A percentile compares a stretch with the other conserved stretches of the same genome.
phyloP scores from a whole-genome alignment of 305 asterid species.

The Fraxinus latifolia region DNA sequence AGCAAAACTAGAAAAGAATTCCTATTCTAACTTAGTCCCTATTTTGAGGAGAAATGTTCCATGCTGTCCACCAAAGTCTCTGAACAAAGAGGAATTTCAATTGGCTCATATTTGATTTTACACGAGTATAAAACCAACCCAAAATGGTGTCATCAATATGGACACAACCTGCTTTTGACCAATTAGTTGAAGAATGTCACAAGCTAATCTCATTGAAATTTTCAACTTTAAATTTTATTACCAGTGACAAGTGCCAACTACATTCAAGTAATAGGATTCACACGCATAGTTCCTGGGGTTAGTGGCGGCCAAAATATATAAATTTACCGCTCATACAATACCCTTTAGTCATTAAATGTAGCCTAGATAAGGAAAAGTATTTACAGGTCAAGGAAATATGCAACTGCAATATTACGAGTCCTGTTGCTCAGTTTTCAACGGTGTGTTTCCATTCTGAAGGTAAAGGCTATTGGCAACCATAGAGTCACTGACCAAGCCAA shows the following conservation, averaged over 20 bases:
- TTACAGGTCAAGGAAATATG: slow-evolving; percentile 34
- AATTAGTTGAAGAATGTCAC: background rate
- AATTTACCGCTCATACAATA: slow-evolving; percentile 36
- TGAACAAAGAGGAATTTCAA: background rate
- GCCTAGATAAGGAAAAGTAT: slow-evolving; percentile 28
- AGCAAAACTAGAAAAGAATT: background rate
- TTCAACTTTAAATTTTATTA: slow-evolving; percentile 2
- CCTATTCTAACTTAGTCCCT: background rate
- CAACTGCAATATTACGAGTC: slow-evolving; percentile 36
- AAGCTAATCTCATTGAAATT: background rate
- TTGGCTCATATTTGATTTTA: background rate
- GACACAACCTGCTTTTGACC: background rate
- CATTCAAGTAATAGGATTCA: background rate
- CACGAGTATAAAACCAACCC: background rate
- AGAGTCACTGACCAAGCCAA: slow-evolving; percentile 86
- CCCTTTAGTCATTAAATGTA: slow-evolving; percentile 27
- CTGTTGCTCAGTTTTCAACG: slow-evolving; percentile 68
- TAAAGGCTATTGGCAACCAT: slow-evolving; percentile 55
- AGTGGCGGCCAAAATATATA: slow-evolving; percentile 37
- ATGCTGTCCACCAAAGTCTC: background rate
- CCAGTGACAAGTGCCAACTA: background rate
- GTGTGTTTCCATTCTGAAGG: slow-evolving; percentile 52
- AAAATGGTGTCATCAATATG: background rate
- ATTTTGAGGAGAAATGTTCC: background rate
- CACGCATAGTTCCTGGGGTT: slow-evolving; percentile 15